Conservation (phyloP, 805 yeast genomes). For the Wickerhamomyces canadensis region DNA sequence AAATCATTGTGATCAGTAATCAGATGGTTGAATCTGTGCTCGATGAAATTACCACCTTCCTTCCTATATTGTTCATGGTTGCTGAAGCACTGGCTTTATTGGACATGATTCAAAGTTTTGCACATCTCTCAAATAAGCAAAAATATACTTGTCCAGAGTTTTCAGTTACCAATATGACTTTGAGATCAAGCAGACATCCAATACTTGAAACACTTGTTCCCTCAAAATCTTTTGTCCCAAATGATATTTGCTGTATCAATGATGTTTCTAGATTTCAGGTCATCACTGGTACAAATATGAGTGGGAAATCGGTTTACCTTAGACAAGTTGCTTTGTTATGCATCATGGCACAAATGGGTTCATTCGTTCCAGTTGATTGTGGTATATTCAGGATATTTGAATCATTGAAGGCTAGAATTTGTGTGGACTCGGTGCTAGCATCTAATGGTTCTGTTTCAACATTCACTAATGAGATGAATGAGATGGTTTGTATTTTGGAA, state of each 20-base stretch:
- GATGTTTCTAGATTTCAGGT: constrained; percentile 39
- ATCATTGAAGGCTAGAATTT: constrained; percentile 32
- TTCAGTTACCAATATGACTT: constrained; percentile 20
- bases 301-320: constrained; percentile 56
- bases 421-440: constrained; percentile 24
- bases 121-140: constrained; percentile 20
- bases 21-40: constrained; percentile 30
- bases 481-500: constrained; percentile 39
- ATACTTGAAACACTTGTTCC: constrained; percentile 29
- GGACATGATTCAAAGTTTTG: constrained; percentile 34
- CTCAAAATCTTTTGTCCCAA: constrained; percentile 30
- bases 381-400: constrained; percentile 37
- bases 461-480: constrained; percentile 43
- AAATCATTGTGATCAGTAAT: constrained; percentile 38
- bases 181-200: constrained; percentile 38
- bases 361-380: constrained; percentile 40
- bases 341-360: constrained; percentile 55
- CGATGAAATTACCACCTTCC: constrained; percentile 19
- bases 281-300: constrained; percentile 58
- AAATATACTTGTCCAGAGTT: constrained; percentile 33
- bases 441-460: constrained; percentile 29
- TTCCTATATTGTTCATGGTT: constrained; percentile 34
- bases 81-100: constrained; percentile 39
- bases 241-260: constrained; percentile 31
- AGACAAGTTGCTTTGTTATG: constrained; percentile 44